These are phyloP conservation scores for Torulaspora indica DNA, from an alignment of 805 yeast genomes.

Conservation along the genomic window DNA sequence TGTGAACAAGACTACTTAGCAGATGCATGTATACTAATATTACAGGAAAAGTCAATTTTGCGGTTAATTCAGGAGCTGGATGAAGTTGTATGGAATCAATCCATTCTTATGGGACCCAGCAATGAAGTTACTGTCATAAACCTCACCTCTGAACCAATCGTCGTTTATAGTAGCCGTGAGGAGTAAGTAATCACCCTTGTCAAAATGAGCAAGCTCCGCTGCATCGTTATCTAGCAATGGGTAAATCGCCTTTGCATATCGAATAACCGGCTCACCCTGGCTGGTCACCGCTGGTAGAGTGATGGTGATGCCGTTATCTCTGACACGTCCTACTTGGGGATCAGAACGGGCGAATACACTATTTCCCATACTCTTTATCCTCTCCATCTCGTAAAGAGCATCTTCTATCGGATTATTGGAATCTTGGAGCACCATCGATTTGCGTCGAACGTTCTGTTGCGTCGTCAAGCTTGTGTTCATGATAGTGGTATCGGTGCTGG, in stretches of 20 bases:
- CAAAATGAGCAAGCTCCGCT: constrained; percentile 31
- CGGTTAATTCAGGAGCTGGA: constrained; percentile 17
- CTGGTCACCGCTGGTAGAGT: constrained; percentile 30
- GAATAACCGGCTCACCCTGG: constrained; percentile 27
- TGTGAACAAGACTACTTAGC: constrained; percentile 4
- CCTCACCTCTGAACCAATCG: constrained; percentile 37
- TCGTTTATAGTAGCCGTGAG: constrained; percentile 30
- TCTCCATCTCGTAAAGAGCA: constrained; percentile 33
- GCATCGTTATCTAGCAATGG: constrained; percentile 30
- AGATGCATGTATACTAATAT: constrained; percentile 2
- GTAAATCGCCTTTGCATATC: constrained; percentile 34
- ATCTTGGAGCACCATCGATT: constrained; percentile 30
- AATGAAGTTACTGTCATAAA: constrained; percentile 27
- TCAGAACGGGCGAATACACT: constrained; percentile 18
- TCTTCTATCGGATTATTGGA: constrained; percentile 31
- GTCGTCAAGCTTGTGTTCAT: constrained; percentile 9
- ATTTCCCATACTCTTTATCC: constrained; percentile 23
- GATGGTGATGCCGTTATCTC: constrained; percentile 32
- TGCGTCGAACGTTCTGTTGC: constrained; percentile 19
- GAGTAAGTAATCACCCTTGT: constrained; percentile 31
- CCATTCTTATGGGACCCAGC: constrained; percentile 21
- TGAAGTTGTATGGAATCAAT: constrained; percentile 29
- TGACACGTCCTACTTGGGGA: constrained; percentile 22
- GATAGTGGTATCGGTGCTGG: constrained; percentile 22
- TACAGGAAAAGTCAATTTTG: not conserved